Base-by-base conservation (phyloP, 345 rosid species). In the Ricinus communis region DNA sequence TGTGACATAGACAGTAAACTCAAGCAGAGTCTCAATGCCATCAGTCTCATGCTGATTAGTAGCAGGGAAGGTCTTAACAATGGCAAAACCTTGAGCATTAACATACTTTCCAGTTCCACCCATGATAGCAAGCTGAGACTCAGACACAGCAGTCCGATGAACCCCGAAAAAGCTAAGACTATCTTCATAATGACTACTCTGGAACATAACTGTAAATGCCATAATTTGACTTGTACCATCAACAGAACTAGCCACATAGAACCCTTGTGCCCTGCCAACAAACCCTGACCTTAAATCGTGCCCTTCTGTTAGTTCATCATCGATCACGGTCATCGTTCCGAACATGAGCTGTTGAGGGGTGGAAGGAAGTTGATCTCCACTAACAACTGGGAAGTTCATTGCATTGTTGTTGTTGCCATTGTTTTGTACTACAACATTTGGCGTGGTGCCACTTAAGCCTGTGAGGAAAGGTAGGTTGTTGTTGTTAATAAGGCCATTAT, bases 71-170 rank as follows among this genome's bases (percentile, higher is more conserved):
- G 93, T 88, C 81, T 91, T 88, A 24, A 91, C 76, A 46, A 84
- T 79, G 4, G 98, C 93, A 38, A 68, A 88, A 0, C 95, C 98
- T 64, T 81, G 80, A 1, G 92, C 92, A 76, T 91, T 88, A 57
- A 86, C 91, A 77, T 84, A 86, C 74, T 86, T 90, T 14, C 98
- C 96, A 0, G 96, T 93, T 14, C 97, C 98, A 45, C 95, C 98
- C 97, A 88, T 91, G 64, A 94, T 72, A 3, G 93, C 87, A 53
- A 91, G 72, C 77, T 88, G 96, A 2, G 97, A 91, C 72, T 91
- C 97, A 0, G 97, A 88, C 30, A 73, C 88, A 1, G 85, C 92
- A 1, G 88, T 88, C 63, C 83, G 74, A 24, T 85, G 91, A 64
- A 91, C 90, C 33, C 97, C 98, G 6, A 88, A 91, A 75, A 94